A percentile compares a stretch with the other conserved stretches of the same genome.
Evolutionary conservation across 2,329 filamentous ascomycete genomes (phyloP).

Genomic region (Biscogniauxia marginata): DNA sequence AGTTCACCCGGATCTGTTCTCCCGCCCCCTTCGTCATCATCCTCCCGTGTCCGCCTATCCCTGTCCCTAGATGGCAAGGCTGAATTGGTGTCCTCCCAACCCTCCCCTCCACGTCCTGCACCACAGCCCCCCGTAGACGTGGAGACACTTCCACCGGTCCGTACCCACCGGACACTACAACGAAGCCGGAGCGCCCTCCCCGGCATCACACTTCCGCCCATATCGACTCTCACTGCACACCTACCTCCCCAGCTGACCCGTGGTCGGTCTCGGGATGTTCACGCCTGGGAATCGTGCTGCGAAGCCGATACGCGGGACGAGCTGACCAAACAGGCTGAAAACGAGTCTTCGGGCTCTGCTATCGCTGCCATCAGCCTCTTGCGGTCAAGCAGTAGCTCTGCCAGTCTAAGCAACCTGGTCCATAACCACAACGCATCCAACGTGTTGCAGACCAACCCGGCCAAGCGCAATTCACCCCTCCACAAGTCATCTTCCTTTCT

Average conservation of each 20-base stretch:
- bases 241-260: slow-evolving; percentile 57
- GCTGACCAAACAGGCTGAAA: slow-evolving; percentile 75
- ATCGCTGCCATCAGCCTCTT: slow-evolving; percentile 79
- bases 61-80: slow-evolving; percentile 88
- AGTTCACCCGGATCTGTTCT: slow-evolving; percentile 37
- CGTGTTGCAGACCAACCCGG: slow-evolving; percentile 53
- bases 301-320: slow-evolving; percentile 77
- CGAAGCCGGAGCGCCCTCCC: slow-evolving; percentile 70
- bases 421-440: slow-evolving; percentile 29
- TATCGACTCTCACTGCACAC: slow-evolving; percentile 50
- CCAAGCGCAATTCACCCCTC: slow-evolving; percentile 61
- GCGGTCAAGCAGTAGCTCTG: slow-evolving; percentile 63
- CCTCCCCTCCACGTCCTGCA: slow-evolving; percentile 65
- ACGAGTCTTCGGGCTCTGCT: slow-evolving; percentile 76
- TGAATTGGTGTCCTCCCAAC: slow-evolving; percentile 72
- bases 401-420: slow-evolving; percentile 38
- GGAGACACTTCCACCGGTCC: slow-evolving; percentile 47
- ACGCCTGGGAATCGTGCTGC: slow-evolving; percentile 89
- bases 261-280: slow-evolving; percentile 80
- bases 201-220: slow-evolving; percentile 56
- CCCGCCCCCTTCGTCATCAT: slow-evolving; percentile 40
- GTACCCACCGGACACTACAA: slow-evolving; percentile 54
- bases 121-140: slow-evolving; percentile 45
- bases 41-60: slow-evolving; percentile 68
- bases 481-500: slow-evolving; percentile 26